phyloP scores from a whole-genome alignment of 768 basidiomycete genomes.

The Lactifluus echinatus region DNA sequence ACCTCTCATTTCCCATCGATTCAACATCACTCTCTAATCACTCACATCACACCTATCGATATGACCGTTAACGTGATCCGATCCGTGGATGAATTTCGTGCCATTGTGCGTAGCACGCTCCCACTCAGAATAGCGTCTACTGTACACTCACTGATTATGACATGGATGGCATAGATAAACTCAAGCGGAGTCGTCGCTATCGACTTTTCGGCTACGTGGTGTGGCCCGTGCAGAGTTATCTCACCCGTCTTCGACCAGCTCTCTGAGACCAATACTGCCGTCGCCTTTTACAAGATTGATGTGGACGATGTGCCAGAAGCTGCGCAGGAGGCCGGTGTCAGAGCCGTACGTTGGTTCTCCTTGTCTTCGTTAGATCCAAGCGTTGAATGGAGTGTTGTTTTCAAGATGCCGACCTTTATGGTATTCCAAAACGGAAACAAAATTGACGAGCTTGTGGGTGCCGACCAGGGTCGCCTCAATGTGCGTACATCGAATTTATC shows the following conservation, averaged over 20 bases:
- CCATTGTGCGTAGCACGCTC: constrained; percentile 31
- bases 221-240: constrained; percentile 61
- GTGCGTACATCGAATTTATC: constrained; percentile 23
- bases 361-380: neutral
- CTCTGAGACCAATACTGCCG: constrained; percentile 28
- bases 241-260: constrained; percentile 56
- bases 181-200: constrained; percentile 41
- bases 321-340: constrained; percentile 48
- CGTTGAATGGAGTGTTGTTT: neutral
- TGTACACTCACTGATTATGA: constrained; percentile 1
- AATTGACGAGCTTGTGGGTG: constrained; percentile 39
- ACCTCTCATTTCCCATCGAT: neutral
- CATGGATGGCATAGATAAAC: constrained; percentile 34
- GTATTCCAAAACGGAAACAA: constrained; percentile 32
- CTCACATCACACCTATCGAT: neutral
- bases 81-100: neutral
- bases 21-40: neutral
- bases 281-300: constrained; percentile 68
- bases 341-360: constrained; percentile 41
- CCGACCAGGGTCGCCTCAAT: constrained; percentile 34
- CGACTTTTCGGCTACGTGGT: constrained; percentile 78
- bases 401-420: constrained; percentile 39
- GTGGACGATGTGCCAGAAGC: constrained; percentile 52
- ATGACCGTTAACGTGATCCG: neutral
- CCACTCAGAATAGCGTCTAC: neutral